These are phyloP conservation scores for Bolboschoenus planiculmis DNA, from an alignment of 176 grass and related monocot species.

Conservation along the genomic window DNA sequence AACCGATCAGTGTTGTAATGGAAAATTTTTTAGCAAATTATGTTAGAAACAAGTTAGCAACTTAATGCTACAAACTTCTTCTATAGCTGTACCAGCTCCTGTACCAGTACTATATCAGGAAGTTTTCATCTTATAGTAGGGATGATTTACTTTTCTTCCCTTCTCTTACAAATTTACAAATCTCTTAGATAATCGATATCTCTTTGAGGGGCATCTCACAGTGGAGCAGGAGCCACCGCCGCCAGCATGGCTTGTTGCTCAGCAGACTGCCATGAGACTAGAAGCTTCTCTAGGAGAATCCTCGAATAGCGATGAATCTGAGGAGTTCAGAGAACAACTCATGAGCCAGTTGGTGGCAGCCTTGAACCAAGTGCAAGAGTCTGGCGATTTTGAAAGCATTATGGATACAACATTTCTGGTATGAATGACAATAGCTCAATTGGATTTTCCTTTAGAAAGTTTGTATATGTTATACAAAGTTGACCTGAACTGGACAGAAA, in stretches of 20 bases:
- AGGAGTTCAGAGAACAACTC: neutral
- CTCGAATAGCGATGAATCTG: slow-evolving; percentile 34
- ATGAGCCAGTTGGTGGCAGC: neutral
- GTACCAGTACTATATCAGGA: slow-evolving; percentile 7
- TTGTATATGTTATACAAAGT: neutral
- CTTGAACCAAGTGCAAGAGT: slow-evolving; percentile 1
- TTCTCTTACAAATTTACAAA: slow-evolving; percentile 28
- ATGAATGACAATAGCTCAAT: neutral
- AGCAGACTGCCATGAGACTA: slow-evolving; percentile 46
- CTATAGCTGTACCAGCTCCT: neutral
- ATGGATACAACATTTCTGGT: slow-evolving; percentile 16
- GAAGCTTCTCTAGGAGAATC: slow-evolving; percentile 53
- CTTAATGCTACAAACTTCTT: neutral
- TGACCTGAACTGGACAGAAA: neutral
- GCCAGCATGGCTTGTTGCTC: slow-evolving; percentile 87
- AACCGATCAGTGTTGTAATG: slow-evolving; percentile 2
- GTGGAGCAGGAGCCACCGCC: slow-evolving; percentile 81
- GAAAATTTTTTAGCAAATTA: neutral
- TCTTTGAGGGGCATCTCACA: slow-evolving; percentile 94
- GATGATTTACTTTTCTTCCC: neutral
- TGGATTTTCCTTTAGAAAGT: neutral
- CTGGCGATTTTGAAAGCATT: neutral
- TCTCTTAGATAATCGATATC: slow-evolving; percentile 63
- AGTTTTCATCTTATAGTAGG: neutral
- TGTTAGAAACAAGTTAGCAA: neutral